Evolutionary conservation across 78 protist genomes (phyloP).

Genomic region (Protostelium mycophagum): DNA sequence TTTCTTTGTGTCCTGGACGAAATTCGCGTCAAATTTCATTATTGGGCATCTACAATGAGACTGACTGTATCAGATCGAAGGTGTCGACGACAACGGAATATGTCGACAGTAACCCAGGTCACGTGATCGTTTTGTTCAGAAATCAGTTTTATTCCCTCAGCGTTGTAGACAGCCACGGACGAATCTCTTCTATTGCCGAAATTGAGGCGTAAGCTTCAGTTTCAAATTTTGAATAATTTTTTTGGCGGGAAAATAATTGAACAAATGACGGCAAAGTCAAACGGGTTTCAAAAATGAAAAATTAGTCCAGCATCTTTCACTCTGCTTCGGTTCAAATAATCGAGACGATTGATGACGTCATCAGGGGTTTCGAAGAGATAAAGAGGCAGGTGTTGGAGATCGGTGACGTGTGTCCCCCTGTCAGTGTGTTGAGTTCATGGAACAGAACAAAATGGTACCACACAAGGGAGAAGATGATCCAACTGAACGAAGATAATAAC

Average conservation of each 20-base stretch:
- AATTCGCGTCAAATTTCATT: too few relatives aligned
- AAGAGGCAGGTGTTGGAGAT: not conserved
- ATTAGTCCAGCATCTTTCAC: not conserved
- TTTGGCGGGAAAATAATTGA: too few relatives aligned
- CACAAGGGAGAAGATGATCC: not conserved
- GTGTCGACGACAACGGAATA: not conserved
- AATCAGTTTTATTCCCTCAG: not conserved
- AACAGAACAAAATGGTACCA: not conserved
- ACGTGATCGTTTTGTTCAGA: not conserved
- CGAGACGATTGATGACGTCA: too few relatives aligned
- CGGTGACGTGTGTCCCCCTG: slow-evolving; percentile 1
- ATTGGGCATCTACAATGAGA: not conserved
- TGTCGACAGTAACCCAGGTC: not conserved
- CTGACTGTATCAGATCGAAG: not conserved
- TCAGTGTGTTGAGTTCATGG: not conserved
- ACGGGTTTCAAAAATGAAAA: too few relatives aligned
- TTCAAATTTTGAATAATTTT: too few relatives aligned
- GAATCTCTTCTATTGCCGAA: not conserved
- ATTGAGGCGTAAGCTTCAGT: not conserved
- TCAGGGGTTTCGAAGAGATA: not conserved
- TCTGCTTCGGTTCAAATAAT: not conserved
- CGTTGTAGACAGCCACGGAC: not conserved
- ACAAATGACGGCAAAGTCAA: too few relatives aligned
- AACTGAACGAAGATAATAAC: not conserved
- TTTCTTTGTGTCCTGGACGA: too few relatives aligned